Conservation (phyloP, 1,284 basidiomycete genomes). For the Cryptococcus wingfieldii region DNA sequence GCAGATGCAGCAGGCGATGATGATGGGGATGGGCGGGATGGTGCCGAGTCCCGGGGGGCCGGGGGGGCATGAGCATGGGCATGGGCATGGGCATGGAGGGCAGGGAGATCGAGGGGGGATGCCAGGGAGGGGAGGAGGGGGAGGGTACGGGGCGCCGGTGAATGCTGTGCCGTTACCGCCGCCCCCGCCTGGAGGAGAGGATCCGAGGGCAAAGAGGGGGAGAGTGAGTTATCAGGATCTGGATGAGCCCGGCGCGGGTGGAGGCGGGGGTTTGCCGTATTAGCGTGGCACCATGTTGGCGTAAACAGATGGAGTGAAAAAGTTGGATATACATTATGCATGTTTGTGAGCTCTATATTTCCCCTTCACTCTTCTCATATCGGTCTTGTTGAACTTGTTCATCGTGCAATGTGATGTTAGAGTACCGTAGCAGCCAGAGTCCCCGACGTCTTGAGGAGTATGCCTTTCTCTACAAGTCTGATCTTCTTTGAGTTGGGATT, state of each 20-base stretch:
- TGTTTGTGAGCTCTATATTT: too few relatives aligned
- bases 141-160: slow-evolving; percentile 16
- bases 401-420: too few relatives aligned
- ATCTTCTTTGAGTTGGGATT: too few relatives aligned
- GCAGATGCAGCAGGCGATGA: slow-evolving; percentile 47
- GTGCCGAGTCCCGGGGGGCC: slow-evolving; percentile 1
- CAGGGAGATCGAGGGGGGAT: slow-evolving; percentile 3
- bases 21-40: slow-evolving; percentile 23
- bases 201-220: slow-evolving; percentile 44
- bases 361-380: too few relatives aligned
- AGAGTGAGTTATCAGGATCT: slow-evolving; percentile 46
- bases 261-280: slow-evolving; percentile 44
- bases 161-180: slow-evolving; percentile 17
- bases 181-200: slow-evolving; percentile 37
- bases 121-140: slow-evolving; percentile 24
- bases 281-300: slow-evolving; percentile 10
- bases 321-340: too few relatives aligned
- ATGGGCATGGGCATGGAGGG: slow-evolving; percentile 1
- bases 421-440: too few relatives aligned
- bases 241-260: slow-evolving; percentile 38
- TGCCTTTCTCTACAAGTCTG: too few relatives aligned
- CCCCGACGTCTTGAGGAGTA: too few relatives aligned
- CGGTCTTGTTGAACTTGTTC: too few relatives aligned
- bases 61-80: slow-evolving; percentile 7
- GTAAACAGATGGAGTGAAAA: not conserved